These are phyloP conservation scores for Tetracladium marchalianum DNA, from an alignment of 495 filamentous ascomycete species.

Conservation along the genomic window DNA sequence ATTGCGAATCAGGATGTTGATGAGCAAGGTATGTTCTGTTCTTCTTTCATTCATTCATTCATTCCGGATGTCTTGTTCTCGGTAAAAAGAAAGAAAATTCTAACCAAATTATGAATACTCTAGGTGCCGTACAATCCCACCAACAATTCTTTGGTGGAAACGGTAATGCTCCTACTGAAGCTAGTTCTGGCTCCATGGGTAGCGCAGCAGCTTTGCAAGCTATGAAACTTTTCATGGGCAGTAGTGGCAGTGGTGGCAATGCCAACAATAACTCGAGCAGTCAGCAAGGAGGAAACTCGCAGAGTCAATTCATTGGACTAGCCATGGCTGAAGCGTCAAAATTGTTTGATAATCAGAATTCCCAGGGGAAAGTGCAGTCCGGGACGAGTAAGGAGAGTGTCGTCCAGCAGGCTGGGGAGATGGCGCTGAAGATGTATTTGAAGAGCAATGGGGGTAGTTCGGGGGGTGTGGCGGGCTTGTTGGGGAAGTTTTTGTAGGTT, in stretches of 20 bases:
- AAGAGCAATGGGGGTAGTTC: slow-evolving; percentile 30
- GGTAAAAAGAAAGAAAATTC: too few relatives aligned
- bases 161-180: slow-evolving; percentile 24
- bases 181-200: slow-evolving; percentile 38
- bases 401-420: slow-evolving; percentile 41
- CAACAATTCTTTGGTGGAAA: slow-evolving; percentile 35
- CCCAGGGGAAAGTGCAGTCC: slow-evolving; percentile 32
- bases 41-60: neutral
- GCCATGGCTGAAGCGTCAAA: slow-evolving; percentile 45
- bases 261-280: too few relatives aligned
- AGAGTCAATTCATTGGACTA: slow-evolving; percentile 37
- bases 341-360: slow-evolving; percentile 39
- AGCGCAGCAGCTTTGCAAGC: slow-evolving; percentile 59
- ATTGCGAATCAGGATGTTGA: slow-evolving; percentile 45
- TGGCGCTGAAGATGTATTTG: slow-evolving; percentile 46
- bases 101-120: slow-evolving; percentile 1
- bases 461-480: slow-evolving; percentile 18
- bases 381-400: slow-evolving; percentile 39
- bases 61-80: neutral
- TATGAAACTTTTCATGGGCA: slow-evolving; percentile 49
- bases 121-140: slow-evolving; percentile 44
- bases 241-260: slow-evolving; percentile 26
- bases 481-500: slow-evolving; percentile 31
- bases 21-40: slow-evolving; percentile 35
- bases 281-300: slow-evolving; percentile 14